Evolutionary conservation across 257 asterid species (phyloP).

Genomic region (Thymus mandschuricus): DNA sequence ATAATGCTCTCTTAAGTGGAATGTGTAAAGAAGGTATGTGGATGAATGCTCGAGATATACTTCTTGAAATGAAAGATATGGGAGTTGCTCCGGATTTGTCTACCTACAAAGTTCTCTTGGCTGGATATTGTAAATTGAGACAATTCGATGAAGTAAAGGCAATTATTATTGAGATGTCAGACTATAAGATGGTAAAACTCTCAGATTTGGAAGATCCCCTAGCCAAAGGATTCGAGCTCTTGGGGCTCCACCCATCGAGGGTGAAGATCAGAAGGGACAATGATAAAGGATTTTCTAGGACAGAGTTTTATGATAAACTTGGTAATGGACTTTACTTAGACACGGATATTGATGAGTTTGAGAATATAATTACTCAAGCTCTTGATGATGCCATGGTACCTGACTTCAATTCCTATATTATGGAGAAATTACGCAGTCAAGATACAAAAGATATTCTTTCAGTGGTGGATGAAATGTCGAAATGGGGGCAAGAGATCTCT

Average conservation of each 20-base stretch:
- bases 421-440: conserved; percentile 37
- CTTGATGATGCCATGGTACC: conserved; percentile 72
- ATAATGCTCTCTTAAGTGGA: conserved; percentile 81
- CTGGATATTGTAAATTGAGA: conserved; percentile 73
- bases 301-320: conserved; percentile 80
- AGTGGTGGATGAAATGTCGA: conserved; percentile 60
- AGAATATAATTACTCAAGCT: conserved; percentile 50
- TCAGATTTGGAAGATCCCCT: conserved; percentile 59
- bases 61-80: conserved; percentile 74
- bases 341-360: conserved; percentile 66
- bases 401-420: conserved; percentile 52
- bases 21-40: conserved; percentile 72
- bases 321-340: conserved; percentile 95
- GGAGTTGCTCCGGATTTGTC: conserved; percentile 57
- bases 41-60: conserved; percentile 60
- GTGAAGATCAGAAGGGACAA: conserved; percentile 88
- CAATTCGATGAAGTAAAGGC: conserved; percentile 66
- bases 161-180: conserved; percentile 59
- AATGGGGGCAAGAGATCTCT: conserved; percentile 82
- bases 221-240: conserved; percentile 48
- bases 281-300: conserved; percentile 49
- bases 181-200: conserved; percentile 43
- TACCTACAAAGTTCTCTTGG: conserved; percentile 70
- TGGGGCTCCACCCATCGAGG: conserved; percentile 60
- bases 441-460: conserved; percentile 37